Percentiles rank a stretch among this genome's conserved stretches.
These are phyloP conservation scores for Epicoccum nigrum DNA, from an alignment of 2,329 filamentous ascomycete species.

Conservation along the genomic window DNA sequence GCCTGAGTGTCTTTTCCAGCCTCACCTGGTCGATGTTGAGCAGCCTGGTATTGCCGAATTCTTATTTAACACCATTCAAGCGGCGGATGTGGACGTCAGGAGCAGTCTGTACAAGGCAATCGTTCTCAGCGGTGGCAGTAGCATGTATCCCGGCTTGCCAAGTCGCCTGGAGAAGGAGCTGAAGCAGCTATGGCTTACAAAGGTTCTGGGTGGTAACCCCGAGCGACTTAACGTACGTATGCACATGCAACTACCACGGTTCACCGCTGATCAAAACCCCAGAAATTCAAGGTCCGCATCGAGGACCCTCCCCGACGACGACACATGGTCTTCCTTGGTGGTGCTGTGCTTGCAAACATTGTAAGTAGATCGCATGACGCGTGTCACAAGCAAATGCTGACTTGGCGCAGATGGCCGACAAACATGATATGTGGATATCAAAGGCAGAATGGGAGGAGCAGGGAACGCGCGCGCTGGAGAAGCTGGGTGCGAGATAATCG, in stretches of 20 bases:
- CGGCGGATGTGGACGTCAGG: constrained; percentile 92
- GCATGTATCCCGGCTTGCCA: constrained; percentile 97
- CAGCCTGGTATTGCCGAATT: constrained; percentile 97
- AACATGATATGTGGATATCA: constrained; percentile 98
- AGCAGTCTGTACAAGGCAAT: constrained; percentile 96
- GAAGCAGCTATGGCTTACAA: constrained; percentile 97
- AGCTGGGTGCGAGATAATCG: constrained; percentile 81
- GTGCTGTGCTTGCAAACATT: constrained; percentile 95
- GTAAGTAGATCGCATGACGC: constrained; percentile 49
- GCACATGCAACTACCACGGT: constrained; percentile 7
- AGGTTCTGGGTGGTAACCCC: constrained; percentile 86
- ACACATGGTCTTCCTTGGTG: constrained; percentile 99
- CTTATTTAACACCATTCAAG: constrained; percentile 97
- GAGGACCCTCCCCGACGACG: constrained; percentile 93
- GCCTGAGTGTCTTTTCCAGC: constrained; percentile 97
- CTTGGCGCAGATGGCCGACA: constrained; percentile 81
- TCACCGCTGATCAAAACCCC: constrained; percentile 27
- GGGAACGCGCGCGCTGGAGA: constrained; percentile 82
- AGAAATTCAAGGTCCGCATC: constrained; percentile 99
- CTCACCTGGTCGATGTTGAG: constrained; percentile 95
- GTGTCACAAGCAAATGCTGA: constrained; percentile 17
- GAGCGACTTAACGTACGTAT: constrained; percentile 75
- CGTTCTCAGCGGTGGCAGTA: constrained; percentile 93
- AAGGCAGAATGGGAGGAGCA: constrained; percentile 98
- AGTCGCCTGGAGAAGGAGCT: constrained; percentile 96